Evolutionary conservation across 202 grass and related monocot genomes (phyloP).

Genomic region (Saccharum hybrid): DNA sequence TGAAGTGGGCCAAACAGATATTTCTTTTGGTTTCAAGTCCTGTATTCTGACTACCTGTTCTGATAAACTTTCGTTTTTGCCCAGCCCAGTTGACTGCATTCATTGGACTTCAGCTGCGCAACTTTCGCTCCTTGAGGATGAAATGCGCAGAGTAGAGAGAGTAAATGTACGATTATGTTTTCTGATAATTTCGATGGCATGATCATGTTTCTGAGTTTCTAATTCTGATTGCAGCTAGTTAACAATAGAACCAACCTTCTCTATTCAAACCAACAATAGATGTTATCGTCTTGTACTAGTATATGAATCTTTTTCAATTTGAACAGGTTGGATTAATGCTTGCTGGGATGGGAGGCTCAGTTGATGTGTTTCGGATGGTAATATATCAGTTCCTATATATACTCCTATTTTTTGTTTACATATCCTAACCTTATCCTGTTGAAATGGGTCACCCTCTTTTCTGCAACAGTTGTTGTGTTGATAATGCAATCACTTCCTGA

Average conservation of each 20-base stretch:
- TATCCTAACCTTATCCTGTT: background rate
- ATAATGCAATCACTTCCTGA: background rate
- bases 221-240: background rate
- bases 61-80: slow-evolving; percentile 38
- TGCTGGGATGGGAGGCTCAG: slow-evolving; percentile 77
- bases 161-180: slow-evolving; percentile 77
- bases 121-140: slow-evolving; percentile 91
- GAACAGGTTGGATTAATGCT: slow-evolving; percentile 91
- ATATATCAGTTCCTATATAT: background rate
- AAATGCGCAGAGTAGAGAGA: slow-evolving; percentile 98
- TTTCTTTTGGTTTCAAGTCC: background rate
- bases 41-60: slow-evolving; percentile 6
- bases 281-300: background rate
- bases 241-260: background rate
- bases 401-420: background rate
- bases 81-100: slow-evolving; percentile 95
- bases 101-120: slow-evolving; percentile 97
- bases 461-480: background rate
- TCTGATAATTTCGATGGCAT: slow-evolving; percentile 2
- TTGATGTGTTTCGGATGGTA: slow-evolving; percentile 92
- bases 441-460: slow-evolving; percentile 6
- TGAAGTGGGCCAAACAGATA: background rate
- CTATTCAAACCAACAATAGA: slow-evolving; percentile 13
- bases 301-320: slow-evolving; percentile 38
- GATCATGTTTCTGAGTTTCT: slow-evolving; percentile 3